Evolutionary conservation across 345 rosid genomes (phyloP).

Genomic region (Hypericum perforatum): DNA sequence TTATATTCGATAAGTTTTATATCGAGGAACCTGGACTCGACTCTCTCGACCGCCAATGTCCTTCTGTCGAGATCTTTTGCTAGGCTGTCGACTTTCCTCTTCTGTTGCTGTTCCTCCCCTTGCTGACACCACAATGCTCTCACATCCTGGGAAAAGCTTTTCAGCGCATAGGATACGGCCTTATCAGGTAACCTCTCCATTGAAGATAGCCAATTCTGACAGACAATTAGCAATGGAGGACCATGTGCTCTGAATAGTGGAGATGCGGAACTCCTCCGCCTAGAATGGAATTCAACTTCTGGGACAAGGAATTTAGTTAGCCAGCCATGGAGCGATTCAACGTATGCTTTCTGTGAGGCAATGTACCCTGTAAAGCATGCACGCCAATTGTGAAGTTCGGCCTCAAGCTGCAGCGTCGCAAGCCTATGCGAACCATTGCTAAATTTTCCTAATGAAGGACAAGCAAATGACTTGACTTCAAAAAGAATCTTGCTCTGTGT

Average conservation of each 20-base stretch:
- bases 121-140: constrained; percentile 52
- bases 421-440: constrained; percentile 57
- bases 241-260: constrained; percentile 30
- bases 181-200: constrained; percentile 43
- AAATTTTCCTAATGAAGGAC: constrained; percentile 44
- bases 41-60: constrained; percentile 30
- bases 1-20: constrained; percentile 29
- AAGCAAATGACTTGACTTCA: constrained; percentile 49
- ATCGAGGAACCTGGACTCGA: constrained; percentile 39
- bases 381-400: constrained; percentile 56
- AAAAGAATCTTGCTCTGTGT: constrained; percentile 51
- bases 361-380: constrained; percentile 40
- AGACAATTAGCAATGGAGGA: constrained; percentile 44
- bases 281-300: constrained; percentile 46
- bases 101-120: constrained; percentile 54
- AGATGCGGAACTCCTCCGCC: constrained; percentile 29
- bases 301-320: constrained; percentile 54
- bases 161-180: constrained; percentile 35
- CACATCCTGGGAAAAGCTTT: constrained; percentile 53
- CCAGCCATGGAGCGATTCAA: constrained; percentile 52
- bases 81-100: constrained; percentile 54
- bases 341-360: constrained; percentile 47
- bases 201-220: constrained; percentile 39
- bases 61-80: constrained; percentile 53
- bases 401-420: constrained; percentile 70